Evolutionary conservation across 2,329 filamentous ascomycete species (phyloP), one percentile per base, ranked within the genome.

Genomic region (Arthrobotrys megalospora): DNA sequence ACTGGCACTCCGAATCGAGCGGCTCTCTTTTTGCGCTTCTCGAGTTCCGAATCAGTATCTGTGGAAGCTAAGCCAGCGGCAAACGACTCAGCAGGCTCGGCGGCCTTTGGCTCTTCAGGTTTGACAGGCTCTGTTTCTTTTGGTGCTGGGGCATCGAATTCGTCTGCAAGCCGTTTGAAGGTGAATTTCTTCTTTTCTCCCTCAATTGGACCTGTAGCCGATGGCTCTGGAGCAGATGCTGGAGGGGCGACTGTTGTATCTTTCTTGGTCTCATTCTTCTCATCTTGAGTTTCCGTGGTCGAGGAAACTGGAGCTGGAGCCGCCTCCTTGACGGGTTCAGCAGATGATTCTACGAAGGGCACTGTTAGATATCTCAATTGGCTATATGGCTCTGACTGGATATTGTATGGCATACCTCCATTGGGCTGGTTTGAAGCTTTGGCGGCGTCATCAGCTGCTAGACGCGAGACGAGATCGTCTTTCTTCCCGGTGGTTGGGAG

Each of bases 401-500:
- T 28, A 36, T 21, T 50, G 34, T n/a, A 28, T 28, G 28, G 14
- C 10, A 53, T 77, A 77, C 66, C 66, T 71, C 66, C 73, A 71
- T 67, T 76, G 6, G 64, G 34, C 36, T 58, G 34, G 14, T 52
- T 66, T 36, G 48, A 60, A 48, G 72, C 72, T 48, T 71, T 77
- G n/a, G 66, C 21, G 8, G 50, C 52, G 43, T 80, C 78, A 50
- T 72, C 63, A 62, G 72, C 64, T 32, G 53, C 62, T 58, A 95
- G 88, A 80, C 92, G 91, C 81, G 91, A 90, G 82, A 95, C 90
- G 80, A 95, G 87, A 81, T 95, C 93, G 69, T 92, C 91, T 85
- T 96, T 96, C 87, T 94, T 94, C 81, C 93, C 92, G 0, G 89
- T 90, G 81, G 91, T 88, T 6, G 90, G 87, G 45, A 96, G 89